Base-by-base conservation (phyloP, 2,329 filamentous ascomycete genomes). In the Mycosphaerella arachidis region DNA sequence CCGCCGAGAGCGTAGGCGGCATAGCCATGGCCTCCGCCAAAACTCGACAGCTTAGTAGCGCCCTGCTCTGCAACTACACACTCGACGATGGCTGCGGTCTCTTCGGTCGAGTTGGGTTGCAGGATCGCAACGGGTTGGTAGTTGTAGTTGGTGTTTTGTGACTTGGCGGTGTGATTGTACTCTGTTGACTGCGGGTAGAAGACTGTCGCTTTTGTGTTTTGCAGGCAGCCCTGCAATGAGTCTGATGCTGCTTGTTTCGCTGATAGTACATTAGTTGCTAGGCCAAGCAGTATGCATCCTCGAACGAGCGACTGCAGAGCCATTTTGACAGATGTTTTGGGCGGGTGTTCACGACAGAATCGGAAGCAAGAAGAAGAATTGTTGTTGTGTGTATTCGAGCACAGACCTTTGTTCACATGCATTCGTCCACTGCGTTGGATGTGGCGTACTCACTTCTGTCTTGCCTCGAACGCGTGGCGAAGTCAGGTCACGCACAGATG, bases 1-100 rank as follows among this genome's bases (percentile, higher is more conserved):
- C 63, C 61, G 27, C 63, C 57, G 18, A 63, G 57, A 48, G 58
- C 63, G 54, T 65, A 65, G 7, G 63, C 55, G 53, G 63, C 61
- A 48, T 65, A 57, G 30, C 63, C 63, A 60, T 65, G 63, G 50
- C 63, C 61, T 45, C 63, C 61, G 45, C 61, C 61, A 53, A 61
- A 63, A 27, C 50, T 60, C 29, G 61, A 63, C 40, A 54, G 18
- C 53, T 65, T 61, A 48, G 53, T 35, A 18, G 40, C 43, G 16
- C 58, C 59, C 18, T 57, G 35, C 29, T 55, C 33, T 3, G 35
- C 20, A 6, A 53, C 45, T 20, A 59, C 55, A 54, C 60, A 62
- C 37, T 53, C 53, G 51, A 65, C 37, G 45, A 61, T 35, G 6
- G 54, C 51, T 16, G 61, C 30, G 24, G 55, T 56, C 43, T 65